A percentile compares a stretch with the other conserved stretches of the same genome.
Conservation (phyloP, 768 basidiomycete species). For the Lenzites betulinus region DNA sequence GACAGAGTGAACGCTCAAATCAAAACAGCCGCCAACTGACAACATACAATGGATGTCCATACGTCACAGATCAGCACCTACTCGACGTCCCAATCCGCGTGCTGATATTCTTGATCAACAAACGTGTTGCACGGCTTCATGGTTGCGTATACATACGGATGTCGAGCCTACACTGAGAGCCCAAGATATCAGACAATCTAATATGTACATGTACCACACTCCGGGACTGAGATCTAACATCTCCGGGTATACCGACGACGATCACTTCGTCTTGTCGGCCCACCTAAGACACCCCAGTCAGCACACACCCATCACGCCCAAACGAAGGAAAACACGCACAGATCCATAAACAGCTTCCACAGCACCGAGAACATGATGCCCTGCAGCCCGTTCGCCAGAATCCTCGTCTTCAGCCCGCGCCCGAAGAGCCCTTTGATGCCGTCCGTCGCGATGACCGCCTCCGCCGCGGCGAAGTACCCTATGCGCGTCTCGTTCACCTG, state of each 20-base stretch:
- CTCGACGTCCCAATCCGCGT: no score
- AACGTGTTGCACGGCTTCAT: no score
- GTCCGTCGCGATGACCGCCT: conserved; percentile 72
- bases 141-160: no score
- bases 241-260: background rate
- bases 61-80: no score
- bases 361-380: conserved; percentile 89
- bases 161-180: no score
- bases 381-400: conserved; percentile 89
- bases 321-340: conserved; percentile 53
- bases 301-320: background rate
- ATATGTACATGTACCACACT: background rate
- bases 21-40: no score
- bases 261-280: conserved; percentile 25
- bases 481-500: conserved; percentile 86
- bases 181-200: background rate
- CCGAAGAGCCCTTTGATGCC: conserved; percentile 83
- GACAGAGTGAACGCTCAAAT: no score
- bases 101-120: no score
- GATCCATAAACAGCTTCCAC: conserved; percentile 88
- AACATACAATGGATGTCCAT: no score
- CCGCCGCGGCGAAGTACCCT: conserved; percentile 77
- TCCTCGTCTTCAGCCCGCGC: conserved; percentile 86
- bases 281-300: conserved; percentile 9
- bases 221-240: background rate